phyloP scores from a whole-genome alignment of 2,329 filamentous ascomycete species.

The Penicillium sp. region DNA sequence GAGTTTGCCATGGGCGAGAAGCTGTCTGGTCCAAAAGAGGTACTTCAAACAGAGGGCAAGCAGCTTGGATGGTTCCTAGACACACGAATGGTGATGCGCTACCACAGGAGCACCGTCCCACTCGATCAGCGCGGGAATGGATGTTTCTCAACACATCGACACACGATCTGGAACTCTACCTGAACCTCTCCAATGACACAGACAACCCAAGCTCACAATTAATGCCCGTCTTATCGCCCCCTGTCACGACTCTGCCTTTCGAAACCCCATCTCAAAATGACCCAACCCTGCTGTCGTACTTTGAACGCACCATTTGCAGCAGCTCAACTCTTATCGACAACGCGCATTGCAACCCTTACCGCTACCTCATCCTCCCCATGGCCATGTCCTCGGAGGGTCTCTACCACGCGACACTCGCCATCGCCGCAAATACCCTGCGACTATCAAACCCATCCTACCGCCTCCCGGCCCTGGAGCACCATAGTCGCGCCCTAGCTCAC shows the following conservation, averaged over 20 bases:
- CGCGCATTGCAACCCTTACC: conserved; percentile 34
- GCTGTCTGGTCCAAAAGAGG: not conserved
- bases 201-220: no score
- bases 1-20: conserved; percentile 31
- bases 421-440: conserved; percentile 31
- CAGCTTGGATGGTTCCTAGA: not conserved
- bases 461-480: conserved; percentile 31
- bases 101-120: no score
- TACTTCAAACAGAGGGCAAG: not conserved
- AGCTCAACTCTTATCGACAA: conserved; percentile 35
- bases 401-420: conserved; percentile 33
- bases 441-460: conserved; percentile 27
- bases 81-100: no score
- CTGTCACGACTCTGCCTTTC: not conserved
- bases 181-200: not conserved
- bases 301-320: conserved; percentile 33
- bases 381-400: conserved; percentile 31
- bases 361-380: conserved; percentile 36
- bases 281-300: conserved; percentile 30
- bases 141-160: not conserved
- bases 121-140: not conserved
- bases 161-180: not conserved
- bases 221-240: not conserved
- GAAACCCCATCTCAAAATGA: conserved; percentile 10
- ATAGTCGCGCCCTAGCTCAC: not conserved